Conservation (phyloP, 495 filamentous ascomycete species). For the Polyplosphaeria fusca region DNA sequence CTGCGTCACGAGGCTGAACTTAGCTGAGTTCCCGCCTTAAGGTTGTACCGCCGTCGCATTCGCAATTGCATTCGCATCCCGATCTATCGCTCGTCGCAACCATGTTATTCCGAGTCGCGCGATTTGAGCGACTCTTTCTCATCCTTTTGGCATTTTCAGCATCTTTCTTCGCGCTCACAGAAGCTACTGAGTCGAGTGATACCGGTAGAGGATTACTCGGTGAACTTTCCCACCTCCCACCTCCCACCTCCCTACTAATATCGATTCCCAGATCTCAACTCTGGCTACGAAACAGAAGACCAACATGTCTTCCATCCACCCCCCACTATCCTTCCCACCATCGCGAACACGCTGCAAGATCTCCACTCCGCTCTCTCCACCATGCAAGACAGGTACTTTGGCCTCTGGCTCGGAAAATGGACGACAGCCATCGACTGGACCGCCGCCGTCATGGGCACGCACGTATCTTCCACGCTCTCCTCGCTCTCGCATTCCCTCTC, state of each 20-base stretch:
- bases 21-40: too few species aligned
- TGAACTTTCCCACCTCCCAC: background rate
- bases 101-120: too few species aligned
- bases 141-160: background rate
- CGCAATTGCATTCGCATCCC: too few species aligned
- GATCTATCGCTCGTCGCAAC: too few species aligned
- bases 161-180: background rate
- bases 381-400: slow-evolving; percentile 77
- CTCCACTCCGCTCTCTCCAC: slow-evolving; percentile 41
- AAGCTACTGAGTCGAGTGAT: background rate
- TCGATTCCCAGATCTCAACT: background rate
- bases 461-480: slow-evolving; percentile 66
- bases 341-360: slow-evolving; percentile 57
- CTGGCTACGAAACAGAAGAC: slow-evolving; percentile 5
- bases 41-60: too few species aligned
- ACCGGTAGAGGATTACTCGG: background rate
- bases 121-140: too few species aligned
- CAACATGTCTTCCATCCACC: background rate
- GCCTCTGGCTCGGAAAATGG: slow-evolving; percentile 76
- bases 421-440: slow-evolving; percentile 92
- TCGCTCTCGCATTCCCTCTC: slow-evolving; percentile 52
- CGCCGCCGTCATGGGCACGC: slow-evolving; percentile 77
- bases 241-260: background rate
- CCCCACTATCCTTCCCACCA: background rate
- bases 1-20: too few species aligned